phyloP scores from a whole-genome alignment of 441 rosid genomes.

The Manihot esculenta region DNA sequence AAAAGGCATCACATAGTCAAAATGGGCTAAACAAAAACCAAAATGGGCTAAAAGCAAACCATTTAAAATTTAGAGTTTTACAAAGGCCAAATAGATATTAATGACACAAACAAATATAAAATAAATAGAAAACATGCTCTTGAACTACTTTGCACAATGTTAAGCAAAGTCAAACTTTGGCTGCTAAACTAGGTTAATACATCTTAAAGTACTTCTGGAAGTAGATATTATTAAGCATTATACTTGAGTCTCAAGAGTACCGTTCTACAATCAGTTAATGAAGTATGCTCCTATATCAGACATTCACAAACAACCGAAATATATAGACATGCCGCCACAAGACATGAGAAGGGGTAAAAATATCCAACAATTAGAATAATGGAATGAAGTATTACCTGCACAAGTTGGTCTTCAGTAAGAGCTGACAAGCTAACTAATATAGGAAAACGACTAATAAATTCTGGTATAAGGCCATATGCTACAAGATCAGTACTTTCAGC shows the following conservation, averaged over 20 bases:
- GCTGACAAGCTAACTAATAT: slow-evolving; percentile 86
- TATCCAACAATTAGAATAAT: slow-evolving; percentile 3
- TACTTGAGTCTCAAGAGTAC: neutral
- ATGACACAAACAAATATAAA: neutral
- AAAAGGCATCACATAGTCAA: neutral
- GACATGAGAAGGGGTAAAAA: neutral
- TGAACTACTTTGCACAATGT: neutral
- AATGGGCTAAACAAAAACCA: too few species aligned
- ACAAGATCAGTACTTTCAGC: slow-evolving; percentile 94
- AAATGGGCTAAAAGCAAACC: neutral
- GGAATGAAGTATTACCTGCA: slow-evolving; percentile 47
- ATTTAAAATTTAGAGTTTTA: neutral
- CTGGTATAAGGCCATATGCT: slow-evolving; percentile 96
- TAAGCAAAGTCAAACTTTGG: neutral
- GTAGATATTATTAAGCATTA: neutral
- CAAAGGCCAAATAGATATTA: neutral
- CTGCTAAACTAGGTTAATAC: neutral
- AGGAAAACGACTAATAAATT: slow-evolving; percentile 94
- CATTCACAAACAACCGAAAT: slow-evolving; percentile 2
- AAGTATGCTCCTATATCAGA: neutral
- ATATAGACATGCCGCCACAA: neutral
- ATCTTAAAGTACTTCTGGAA: neutral
- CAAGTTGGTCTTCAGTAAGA: slow-evolving; percentile 86
- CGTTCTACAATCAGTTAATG: neutral
- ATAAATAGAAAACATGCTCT: neutral